Conservation (phyloP, 441 rosid genomes). For the Arabidopsis hybrid region DNA sequence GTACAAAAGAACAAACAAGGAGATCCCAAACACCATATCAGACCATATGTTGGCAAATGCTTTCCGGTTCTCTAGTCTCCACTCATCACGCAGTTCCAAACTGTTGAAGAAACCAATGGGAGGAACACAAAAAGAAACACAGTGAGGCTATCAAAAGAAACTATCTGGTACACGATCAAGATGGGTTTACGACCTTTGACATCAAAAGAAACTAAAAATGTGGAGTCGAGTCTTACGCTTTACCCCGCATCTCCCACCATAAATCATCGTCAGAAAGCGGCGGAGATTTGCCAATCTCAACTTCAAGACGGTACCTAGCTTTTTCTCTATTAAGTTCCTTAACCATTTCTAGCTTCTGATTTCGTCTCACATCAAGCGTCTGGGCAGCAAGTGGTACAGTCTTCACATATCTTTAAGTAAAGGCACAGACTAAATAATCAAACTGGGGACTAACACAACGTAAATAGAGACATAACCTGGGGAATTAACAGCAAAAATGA, state of each 20-base stretch:
- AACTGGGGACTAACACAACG: slow-evolving; percentile 64
- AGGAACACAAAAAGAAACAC: neutral
- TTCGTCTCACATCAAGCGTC: slow-evolving; percentile 81
- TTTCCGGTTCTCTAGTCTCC: slow-evolving; percentile 86
- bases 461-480: neutral
- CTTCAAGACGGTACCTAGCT: slow-evolving; percentile 84
- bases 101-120: slow-evolving; percentile 52
- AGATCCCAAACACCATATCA: slow-evolving; percentile 87
- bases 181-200: slow-evolving; percentile 14
- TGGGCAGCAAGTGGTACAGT: slow-evolving; percentile 95
- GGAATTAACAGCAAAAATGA: slow-evolving; percentile 2
- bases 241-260: slow-evolving; percentile 91
- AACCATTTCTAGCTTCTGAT: slow-evolving; percentile 89
- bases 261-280: slow-evolving; percentile 92
- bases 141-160: slow-evolving; percentile 10
- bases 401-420: slow-evolving; percentile 76
- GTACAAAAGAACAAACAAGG: slow-evolving; percentile 75
- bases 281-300: slow-evolving; percentile 94
- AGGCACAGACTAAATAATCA: slow-evolving; percentile 23
- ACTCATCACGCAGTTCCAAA: slow-evolving; percentile 85
- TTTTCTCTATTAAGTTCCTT: slow-evolving; percentile 74
- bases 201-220: slow-evolving; percentile 17
- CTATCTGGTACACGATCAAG: slow-evolving; percentile 21
- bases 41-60: slow-evolving; percentile 98
- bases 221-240: slow-evolving; percentile 71